Evolutionary conservation across 257 asterid species (phyloP).

Genomic region (Cynanchum wilfordii): DNA sequence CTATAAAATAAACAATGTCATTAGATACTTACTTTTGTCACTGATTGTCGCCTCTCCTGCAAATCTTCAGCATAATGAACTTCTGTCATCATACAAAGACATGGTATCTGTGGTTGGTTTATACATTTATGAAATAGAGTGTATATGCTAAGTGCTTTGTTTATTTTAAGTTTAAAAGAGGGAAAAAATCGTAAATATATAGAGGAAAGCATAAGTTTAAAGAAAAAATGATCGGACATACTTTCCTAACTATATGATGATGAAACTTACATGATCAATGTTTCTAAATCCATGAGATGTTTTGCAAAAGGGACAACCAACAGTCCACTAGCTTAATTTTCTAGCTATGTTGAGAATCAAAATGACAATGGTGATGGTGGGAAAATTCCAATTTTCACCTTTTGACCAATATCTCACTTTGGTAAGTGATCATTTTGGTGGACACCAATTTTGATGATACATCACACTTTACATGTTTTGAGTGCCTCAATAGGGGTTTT

Average conservation of each 20-base stretch:
- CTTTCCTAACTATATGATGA: no score
- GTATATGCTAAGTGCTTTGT: neutral
- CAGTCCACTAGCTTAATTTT: conserved; percentile 59
- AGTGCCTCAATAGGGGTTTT: neutral
- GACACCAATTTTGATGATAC: neutral
- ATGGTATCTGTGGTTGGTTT: conserved; percentile 42
- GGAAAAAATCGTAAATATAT: no score
- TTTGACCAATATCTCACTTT: conserved; percentile 52
- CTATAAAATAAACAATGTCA: neutral
- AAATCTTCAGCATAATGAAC: conserved; percentile 44
- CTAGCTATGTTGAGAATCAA: conserved; percentile 36
- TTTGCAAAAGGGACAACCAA: conserved; percentile 43
- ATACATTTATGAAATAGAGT: neutral
- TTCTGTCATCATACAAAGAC: conserved; percentile 57
- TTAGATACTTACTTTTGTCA: conserved; percentile 3
- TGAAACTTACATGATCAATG: conserved; percentile 52
- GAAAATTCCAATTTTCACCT: conserved; percentile 62
- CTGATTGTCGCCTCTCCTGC: conserved; percentile 10
- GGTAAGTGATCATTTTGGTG: conserved; percentile 33
- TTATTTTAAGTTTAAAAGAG: neutral
- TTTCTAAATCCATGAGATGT: conserved; percentile 69
- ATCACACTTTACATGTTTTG: neutral
- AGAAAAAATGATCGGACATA: neutral
- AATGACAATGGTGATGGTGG: conserved; percentile 66
- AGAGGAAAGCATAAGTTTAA: neutral